Base-by-base conservation (phyloP, 2,329 filamentous ascomycete species). In the Aspergillus nomiae region DNA sequence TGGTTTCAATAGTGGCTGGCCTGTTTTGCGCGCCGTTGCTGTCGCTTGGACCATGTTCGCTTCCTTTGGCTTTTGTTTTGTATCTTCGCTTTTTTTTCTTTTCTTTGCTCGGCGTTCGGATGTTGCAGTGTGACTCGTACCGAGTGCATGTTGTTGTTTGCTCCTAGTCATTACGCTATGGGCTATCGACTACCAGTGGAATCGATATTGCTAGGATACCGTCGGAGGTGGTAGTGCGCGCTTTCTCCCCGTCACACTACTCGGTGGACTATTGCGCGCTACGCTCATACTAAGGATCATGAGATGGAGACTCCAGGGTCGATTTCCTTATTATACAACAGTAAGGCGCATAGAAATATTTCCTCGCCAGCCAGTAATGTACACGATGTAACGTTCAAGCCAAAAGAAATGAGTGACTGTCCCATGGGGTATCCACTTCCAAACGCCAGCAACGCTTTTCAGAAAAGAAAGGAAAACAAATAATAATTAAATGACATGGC, bases 401-500 rank as follows among this genome's bases (percentile, higher is more conserved):
- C 57, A 56, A 43, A 34, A 54, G 43, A 53, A 65, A 61, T 16
- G 62, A 66, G 51, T 43, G 45, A 62, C 32, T 57, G 45, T 59
- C 34, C 28, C n/a, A 32, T 43, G 54, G 64, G 64, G 64, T 63
- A 63, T 66, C 63, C 58, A 55, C 51, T 38, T 61, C 45, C 59
- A 50, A 66, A 66, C 64, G 64, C 64, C 64, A 36, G 50, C 38
- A 60, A 60, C 19, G 61, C 61, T 59, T 16, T 34, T 19, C 54
- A 67, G 21, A 30, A 41, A 51, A 60, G 14, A n/a, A 28, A 43
- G 24, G 26, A 28, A 28, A 28, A 28, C 26, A 28, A 28, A 28
- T 28, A 28, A 5, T 28, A 28, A 53, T 26, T 53, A 21, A 61
- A 61, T 73, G 59, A 64, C 69, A 58, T 69, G 54, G 56, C 59